These are phyloP conservation scores for Phytopythium montanum DNA, from an alignment of 352 stramenopile species.

Conservation along the genomic window DNA sequence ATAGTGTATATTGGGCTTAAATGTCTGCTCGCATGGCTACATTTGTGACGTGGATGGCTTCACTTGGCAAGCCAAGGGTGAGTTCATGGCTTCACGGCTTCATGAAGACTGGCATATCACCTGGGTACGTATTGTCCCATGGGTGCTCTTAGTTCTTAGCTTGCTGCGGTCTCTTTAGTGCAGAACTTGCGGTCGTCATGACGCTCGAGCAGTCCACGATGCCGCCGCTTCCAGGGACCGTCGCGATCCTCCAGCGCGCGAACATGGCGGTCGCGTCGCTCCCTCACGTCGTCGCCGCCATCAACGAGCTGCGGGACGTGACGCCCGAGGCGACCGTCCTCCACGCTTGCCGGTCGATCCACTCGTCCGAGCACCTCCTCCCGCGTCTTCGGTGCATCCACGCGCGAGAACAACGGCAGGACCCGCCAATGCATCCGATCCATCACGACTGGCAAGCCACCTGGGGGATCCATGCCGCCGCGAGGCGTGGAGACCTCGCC, in stretches of 20 bases:
- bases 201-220: background rate
- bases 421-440: slow-evolving; percentile 9
- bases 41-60: background rate
- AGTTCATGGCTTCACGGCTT: too few relatives aligned
- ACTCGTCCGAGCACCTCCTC: background rate
- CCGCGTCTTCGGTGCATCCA: background rate
- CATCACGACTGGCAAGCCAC: slow-evolving; percentile 23
- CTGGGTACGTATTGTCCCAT: too few relatives aligned
- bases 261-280: background rate
- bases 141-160: background rate
- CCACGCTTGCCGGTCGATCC: background rate
- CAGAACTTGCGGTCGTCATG: background rate
- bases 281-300: background rate
- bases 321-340: background rate
- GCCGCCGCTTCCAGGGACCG: background rate
- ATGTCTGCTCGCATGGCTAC: background rate
- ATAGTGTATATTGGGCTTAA: background rate
- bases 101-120: too few relatives aligned
- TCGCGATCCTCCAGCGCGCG: background rate
- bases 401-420: background rate
- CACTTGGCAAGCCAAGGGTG: background rate
- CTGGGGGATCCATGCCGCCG: slow-evolving; percentile 11
- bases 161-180: too few relatives aligned
- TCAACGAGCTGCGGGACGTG: background rate
- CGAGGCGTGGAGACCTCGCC: slow-evolving; percentile 8